Conservation (phyloP, 257 asterid genomes). For the Gynochthodes officinalis region DNA sequence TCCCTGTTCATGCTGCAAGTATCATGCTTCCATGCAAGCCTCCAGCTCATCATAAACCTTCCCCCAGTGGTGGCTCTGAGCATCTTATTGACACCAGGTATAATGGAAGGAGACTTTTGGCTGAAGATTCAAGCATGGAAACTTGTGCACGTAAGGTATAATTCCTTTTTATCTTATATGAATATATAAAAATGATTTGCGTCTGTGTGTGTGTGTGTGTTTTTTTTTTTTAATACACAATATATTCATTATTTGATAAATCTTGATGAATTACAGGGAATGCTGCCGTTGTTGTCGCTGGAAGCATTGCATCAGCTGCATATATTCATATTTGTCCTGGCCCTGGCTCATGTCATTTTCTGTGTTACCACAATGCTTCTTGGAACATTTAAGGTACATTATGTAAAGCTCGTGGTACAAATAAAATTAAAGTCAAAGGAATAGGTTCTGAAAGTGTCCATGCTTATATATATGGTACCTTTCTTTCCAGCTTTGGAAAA, state of each 20-base stretch:
- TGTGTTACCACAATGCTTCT: constrained; percentile 75
- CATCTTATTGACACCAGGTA: constrained; percentile 11
- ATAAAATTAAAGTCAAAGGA: no score
- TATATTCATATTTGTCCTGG: constrained; percentile 81
- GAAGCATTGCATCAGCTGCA: constrained; percentile 92
- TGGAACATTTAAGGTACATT: constrained; percentile 57
- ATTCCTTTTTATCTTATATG: not conserved
- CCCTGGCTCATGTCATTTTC: constrained; percentile 69
- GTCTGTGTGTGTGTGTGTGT: no score
- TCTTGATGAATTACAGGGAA: constrained; percentile 40
- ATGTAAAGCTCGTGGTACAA: not conserved
- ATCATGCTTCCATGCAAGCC: constrained; percentile 78
- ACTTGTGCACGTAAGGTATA: constrained; percentile 45
- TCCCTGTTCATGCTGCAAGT: constrained; percentile 44
- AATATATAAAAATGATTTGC: no score
- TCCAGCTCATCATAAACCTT: not conserved
- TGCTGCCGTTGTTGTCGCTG: constrained; percentile 53
- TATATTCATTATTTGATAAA: no score
- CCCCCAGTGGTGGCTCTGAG: constrained; percentile 6
- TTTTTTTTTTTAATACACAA: no score
- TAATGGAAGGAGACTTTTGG: constrained; percentile 42
- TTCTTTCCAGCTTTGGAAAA: not conserved
- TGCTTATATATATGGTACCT: no score
- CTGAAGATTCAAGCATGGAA: constrained; percentile 21
- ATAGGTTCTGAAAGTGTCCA: no score